Percentiles rank a stretch among this genome's conserved stretches.
phyloP scores from a whole-genome alignment of 2,329 filamentous ascomycete species.

The Fusarium begoniae region DNA sequence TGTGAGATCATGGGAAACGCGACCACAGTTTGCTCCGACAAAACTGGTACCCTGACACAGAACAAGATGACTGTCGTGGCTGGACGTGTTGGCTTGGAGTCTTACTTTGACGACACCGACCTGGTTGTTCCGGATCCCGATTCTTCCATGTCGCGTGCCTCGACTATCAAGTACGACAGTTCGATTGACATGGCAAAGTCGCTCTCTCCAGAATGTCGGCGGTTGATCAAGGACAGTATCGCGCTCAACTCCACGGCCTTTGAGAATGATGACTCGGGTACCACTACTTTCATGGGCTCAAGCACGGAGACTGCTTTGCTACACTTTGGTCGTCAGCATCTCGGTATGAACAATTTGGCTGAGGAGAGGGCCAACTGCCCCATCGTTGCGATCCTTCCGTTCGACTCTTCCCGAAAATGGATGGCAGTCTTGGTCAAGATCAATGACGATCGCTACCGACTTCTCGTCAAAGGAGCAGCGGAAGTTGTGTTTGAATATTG shows the following conservation, averaged over 20 bases:
- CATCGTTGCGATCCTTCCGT: slow-evolving; percentile 60
- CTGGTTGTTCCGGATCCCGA: slow-evolving; percentile 27
- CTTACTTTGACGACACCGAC: slow-evolving; percentile 50
- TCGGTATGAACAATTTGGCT: slow-evolving; percentile 56
- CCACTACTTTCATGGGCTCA: slow-evolving; percentile 59
- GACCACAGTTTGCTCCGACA: slow-evolving; percentile 71
- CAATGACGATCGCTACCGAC: slow-evolving; percentile 55
- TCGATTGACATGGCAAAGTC: slow-evolving; percentile 44
- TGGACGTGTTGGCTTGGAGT: slow-evolving; percentile 59
- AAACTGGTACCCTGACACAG: slow-evolving; percentile 72
- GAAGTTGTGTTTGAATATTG: slow-evolving; percentile 63
- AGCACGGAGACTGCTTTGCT: slow-evolving; percentile 65
- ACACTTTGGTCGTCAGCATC: slow-evolving; percentile 58
- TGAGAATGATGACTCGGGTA: slow-evolving; percentile 53
- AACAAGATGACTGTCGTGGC: slow-evolving; percentile 71
- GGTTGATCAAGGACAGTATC: slow-evolving; percentile 52
- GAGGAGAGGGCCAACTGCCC: slow-evolving; percentile 58
- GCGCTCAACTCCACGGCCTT: slow-evolving; percentile 64
- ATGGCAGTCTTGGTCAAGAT: slow-evolving; percentile 65
- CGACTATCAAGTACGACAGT: slow-evolving; percentile 39
- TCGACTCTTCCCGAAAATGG: slow-evolving; percentile 64
- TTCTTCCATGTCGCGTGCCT: slow-evolving; percentile 32
- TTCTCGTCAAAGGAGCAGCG: slow-evolving; percentile 66
- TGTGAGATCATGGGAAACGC: slow-evolving; percentile 73
- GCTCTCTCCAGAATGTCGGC: slow-evolving; percentile 48